Evolutionary conservation across 2,329 filamentous ascomycete genomes (phyloP).

Genomic region (Tolypocladium tropicale): DNA sequence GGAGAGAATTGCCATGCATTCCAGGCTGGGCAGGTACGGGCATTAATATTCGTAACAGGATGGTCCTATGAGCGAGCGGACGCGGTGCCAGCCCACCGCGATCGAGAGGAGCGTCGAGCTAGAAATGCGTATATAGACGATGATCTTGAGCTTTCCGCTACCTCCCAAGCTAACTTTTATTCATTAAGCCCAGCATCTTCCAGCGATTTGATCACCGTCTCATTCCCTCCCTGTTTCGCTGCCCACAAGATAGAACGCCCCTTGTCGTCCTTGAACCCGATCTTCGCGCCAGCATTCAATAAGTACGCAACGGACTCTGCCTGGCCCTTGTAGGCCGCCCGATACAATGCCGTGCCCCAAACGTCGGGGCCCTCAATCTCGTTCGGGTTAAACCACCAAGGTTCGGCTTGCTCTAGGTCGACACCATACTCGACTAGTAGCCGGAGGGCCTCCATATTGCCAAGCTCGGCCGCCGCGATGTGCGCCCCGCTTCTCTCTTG

Average conservation of each 20-base stretch:
- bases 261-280: background rate
- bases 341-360: background rate
- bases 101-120: too few relatives aligned
- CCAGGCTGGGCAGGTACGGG: too few relatives aligned
- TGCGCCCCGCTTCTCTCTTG: background rate
- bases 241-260: background rate
- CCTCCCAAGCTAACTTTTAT: too few relatives aligned
- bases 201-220: background rate
- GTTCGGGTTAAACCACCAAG: background rate
- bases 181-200: background rate
- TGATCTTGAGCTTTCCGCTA: too few relatives aligned
- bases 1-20: too few relatives aligned
- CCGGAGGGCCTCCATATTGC: background rate
- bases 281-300: background rate
- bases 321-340: background rate
- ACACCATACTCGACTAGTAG: background rate
- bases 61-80: too few relatives aligned
- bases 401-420: background rate
- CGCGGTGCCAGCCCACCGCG: too few relatives aligned
- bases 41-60: too few relatives aligned
- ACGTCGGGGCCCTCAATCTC: background rate
- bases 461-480: background rate
- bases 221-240: background rate
- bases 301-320: background rate
- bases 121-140: too few relatives aligned